phyloP scores from a whole-genome alignment of 352 stramenopile species.

The Phytophthora hybrid region DNA sequence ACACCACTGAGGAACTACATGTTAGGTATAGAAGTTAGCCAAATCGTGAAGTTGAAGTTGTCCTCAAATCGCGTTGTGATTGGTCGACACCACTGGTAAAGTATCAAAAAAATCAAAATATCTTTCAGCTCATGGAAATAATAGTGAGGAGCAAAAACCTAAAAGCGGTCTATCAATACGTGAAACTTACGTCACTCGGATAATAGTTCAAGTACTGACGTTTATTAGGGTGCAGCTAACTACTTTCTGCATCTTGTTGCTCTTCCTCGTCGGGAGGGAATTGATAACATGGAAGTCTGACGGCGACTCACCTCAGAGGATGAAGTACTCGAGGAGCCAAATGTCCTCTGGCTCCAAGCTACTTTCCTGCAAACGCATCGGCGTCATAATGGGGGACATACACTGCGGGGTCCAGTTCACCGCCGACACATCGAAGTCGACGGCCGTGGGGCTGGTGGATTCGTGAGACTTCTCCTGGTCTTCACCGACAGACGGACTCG shows the following conservation, averaged over 20 bases:
- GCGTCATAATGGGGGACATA: constrained; percentile 12
- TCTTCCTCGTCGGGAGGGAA: constrained; percentile 14
- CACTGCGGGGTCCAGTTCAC: constrained; percentile 21
- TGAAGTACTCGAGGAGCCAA: constrained; percentile 80
- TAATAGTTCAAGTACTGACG: constrained; percentile 14
- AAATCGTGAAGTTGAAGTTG: neutral
- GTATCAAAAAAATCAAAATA: too few species aligned
- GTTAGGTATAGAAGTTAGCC: neutral
- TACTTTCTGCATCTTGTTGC: constrained; percentile 7
- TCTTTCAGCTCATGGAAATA: too few species aligned
- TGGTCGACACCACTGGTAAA: neutral
- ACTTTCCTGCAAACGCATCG: constrained; percentile 15
- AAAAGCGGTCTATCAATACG: too few species aligned
- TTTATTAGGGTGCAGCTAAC: constrained; percentile 21
- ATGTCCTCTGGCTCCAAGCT: constrained; percentile 55
- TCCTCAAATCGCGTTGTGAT: neutral
- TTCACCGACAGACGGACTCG: neutral
- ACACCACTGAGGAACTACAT: neutral
- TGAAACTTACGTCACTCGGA: too few species aligned
- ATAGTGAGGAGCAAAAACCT: too few species aligned
- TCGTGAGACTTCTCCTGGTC: constrained; percentile 19
- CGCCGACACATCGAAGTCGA: constrained; percentile 33
- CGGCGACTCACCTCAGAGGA: constrained; percentile 48
- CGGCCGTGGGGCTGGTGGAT: constrained; percentile 37
- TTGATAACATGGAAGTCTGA: constrained; percentile 21